Conservation (phyloP, 2,329 filamentous ascomycete species). For the Trichoderma hamatum region DNA sequence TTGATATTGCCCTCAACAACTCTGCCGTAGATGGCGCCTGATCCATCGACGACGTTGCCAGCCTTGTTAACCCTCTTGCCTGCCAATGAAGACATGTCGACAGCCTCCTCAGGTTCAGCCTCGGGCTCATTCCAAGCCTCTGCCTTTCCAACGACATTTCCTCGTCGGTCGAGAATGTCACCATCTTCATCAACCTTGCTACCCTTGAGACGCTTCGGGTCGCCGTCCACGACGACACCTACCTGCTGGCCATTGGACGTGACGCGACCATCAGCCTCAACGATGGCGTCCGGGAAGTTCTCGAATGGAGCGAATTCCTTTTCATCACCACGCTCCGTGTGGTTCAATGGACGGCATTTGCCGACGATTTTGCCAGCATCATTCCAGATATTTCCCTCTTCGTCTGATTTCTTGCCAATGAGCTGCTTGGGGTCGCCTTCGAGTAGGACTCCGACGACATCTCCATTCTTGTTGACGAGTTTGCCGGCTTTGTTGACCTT, state of each 20-base stretch:
- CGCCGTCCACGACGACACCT: constrained; percentile 66
- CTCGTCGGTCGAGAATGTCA: constrained; percentile 68
- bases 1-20: constrained; percentile 68
- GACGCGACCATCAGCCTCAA: constrained; percentile 58
- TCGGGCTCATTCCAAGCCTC: constrained; percentile 66
- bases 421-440: constrained; percentile 67
- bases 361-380: constrained; percentile 70
- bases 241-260: constrained; percentile 56
- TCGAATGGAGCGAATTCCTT: constrained; percentile 58
- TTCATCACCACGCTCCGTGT: constrained; percentile 53
- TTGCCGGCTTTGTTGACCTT: constrained; percentile 64
- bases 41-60: constrained; percentile 61
- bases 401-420: constrained; percentile 65
- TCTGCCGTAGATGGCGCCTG: constrained; percentile 62
- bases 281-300: constrained; percentile 57
- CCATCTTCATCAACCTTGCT: constrained; percentile 70
- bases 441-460: constrained; percentile 62
- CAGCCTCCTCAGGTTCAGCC: constrained; percentile 54
- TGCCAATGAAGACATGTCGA: constrained; percentile 64
- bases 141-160: constrained; percentile 67
- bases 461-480: constrained; percentile 56
- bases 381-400: constrained; percentile 71
- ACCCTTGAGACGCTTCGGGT: constrained; percentile 64
- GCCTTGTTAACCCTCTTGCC: constrained; percentile 74
- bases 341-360: constrained; percentile 62